These are phyloP conservation scores for Geotrichum klebahnii DNA, from an alignment of 1,139 yeast species.

Conservation along the genomic window DNA sequence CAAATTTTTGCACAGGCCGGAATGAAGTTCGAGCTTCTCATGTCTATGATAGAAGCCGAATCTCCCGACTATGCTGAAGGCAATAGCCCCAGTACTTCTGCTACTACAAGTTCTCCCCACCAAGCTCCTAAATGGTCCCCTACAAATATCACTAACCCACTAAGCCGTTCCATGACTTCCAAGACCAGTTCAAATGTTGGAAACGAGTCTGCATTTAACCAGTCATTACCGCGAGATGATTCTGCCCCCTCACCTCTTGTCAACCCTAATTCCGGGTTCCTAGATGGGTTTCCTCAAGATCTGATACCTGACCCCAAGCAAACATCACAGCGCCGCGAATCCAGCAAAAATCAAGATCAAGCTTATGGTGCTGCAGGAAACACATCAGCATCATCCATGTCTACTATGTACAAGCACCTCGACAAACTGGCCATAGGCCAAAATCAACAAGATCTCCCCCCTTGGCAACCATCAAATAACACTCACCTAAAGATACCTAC, in stretches of 20 bases:
- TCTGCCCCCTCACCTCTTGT: conserved; percentile 3
- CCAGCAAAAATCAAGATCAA: conserved; percentile 4
- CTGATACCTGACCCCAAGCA: conserved; percentile 7
- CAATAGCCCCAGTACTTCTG: not conserved
- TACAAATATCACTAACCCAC: no score
- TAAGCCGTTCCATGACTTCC: no score
- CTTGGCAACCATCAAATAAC: not conserved
- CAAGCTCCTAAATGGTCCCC: no score
- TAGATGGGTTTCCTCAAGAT: conserved; percentile 13
- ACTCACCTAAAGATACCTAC: not conserved
- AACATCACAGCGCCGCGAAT: conserved; percentile 2
- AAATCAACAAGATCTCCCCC: not conserved
- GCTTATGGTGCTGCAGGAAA: not conserved
- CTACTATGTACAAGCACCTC: not conserved
- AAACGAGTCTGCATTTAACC: not conserved
- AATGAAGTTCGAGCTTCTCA: conserved; percentile 13
- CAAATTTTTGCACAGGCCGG: conserved; percentile 18
- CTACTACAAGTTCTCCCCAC: not conserved
- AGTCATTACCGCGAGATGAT: not conserved
- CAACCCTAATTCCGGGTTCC: conserved; percentile 6
- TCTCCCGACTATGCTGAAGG: not conserved
- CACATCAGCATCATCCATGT: not conserved
- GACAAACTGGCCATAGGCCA: not conserved
- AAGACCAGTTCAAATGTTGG: not conserved
- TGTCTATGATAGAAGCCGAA: conserved; percentile 3